Base-by-base conservation (phyloP, 148 eudicot genomes). In the Silene conica region DNA sequence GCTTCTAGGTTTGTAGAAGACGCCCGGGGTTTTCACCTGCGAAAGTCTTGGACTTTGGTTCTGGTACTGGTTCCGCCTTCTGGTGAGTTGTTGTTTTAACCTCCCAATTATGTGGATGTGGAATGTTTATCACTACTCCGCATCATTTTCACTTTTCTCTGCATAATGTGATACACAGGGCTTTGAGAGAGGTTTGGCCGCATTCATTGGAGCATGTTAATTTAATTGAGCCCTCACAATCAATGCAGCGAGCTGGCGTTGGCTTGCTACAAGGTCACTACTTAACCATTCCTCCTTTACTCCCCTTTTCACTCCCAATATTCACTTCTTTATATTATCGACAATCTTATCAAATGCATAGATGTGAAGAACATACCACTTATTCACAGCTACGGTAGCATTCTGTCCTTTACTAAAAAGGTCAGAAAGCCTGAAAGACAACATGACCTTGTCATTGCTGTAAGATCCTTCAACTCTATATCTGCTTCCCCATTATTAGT, bases 371-470 rank as follows among this genome's bases (percentile, higher is more conserved):
- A 88, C 80, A 71, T 92, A 87, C 99, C 99, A 64, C 82, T 81
- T 41, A 85, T 95, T 70, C 87, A 90, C 77, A 86, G 99, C 80
- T 95, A 90, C 73, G 80, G 71, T 64, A 89, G 85, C 75, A 79
- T 95, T 74, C 94, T 83, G 76, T 82, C 92, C 31, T 82, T 95
- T 34, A 69, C 84, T 64, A 85, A 84, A 82, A 71, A 82, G 52
- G 78, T 89, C 63, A 85, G 72, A 21, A 95, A 92, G 87, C 71
- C 87, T 65, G 97, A 89, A 57, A 83, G 97, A 74, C 79, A 73
- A 81, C 99, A 95, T 76, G 97, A 95, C 78, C 90, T 95, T 64
- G 96, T 95, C 74, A 86, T 95, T 79, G 99, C 99, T 79, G 97
- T 95, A 83, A 87, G 97, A 83, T 79, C 59, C 6, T 55, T 20